A percentile compares a stretch with the other conserved stretches of the same genome.
These are phyloP conservation scores for Trichoderma sp. DNA, from an alignment of 2,329 filamentous ascomycete species.

Conservation along the genomic window DNA sequence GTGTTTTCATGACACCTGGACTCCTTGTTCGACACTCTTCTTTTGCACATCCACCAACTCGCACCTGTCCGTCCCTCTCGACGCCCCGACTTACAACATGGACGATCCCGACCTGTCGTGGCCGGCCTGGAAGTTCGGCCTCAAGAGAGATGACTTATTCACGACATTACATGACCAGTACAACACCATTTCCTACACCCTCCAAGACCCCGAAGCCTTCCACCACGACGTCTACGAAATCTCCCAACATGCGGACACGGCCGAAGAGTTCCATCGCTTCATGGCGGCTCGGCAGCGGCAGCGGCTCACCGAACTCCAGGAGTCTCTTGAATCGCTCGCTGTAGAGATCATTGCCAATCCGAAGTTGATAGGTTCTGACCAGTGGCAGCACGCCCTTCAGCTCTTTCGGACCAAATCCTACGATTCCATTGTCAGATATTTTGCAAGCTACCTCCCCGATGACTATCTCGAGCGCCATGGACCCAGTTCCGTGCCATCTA, in stretches of 20 bases:
- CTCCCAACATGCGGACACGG: conserved; percentile 47
- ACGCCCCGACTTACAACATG: conserved; percentile 39
- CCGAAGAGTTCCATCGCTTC: conserved; percentile 53
- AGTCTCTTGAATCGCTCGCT: conserved; percentile 55
- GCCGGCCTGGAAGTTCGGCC: conserved; percentile 62
- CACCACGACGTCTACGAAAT: conserved; percentile 61
- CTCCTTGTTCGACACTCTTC: neutral
- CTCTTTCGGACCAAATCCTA: conserved; percentile 58
- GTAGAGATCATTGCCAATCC: conserved; percentile 60
- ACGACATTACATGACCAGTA: conserved; percentile 57
- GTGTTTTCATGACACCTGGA: conserved; percentile 15
- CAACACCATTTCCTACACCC: conserved; percentile 54
- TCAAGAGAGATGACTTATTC: conserved; percentile 57
- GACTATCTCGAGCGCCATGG: conserved; percentile 44
- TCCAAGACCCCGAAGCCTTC: conserved; percentile 59
- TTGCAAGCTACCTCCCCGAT: conserved; percentile 55
- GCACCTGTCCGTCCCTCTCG: neutral
- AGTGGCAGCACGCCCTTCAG: conserved; percentile 57
- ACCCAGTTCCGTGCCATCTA: conserved; percentile 31
- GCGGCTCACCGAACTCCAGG: conserved; percentile 53
- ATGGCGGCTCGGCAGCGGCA: conserved; percentile 53
- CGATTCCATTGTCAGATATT: conserved; percentile 59
- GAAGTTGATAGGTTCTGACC: conserved; percentile 54
- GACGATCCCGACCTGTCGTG: conserved; percentile 53
- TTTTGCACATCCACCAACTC: neutral